Conservation (phyloP, 1,284 basidiomycete species). For the Cutaneotrichosporon curvatum region DNA sequence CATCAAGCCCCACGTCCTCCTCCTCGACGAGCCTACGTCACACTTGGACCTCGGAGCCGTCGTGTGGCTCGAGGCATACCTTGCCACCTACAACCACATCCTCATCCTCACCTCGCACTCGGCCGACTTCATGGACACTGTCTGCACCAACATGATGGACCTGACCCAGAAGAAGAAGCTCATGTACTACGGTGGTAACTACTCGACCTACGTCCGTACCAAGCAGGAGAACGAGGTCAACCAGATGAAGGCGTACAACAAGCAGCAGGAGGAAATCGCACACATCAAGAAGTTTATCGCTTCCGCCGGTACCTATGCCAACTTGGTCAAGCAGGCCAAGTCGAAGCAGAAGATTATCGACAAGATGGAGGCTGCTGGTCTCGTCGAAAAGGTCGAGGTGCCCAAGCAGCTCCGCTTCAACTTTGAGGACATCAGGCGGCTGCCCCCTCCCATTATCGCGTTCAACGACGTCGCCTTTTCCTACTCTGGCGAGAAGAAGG, state of each 20-base stretch:
- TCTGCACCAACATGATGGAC: conserved; percentile 98
- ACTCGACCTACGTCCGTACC: conserved; percentile 91
- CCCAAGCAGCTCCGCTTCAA: conserved; percentile 77
- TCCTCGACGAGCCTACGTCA: conserved; percentile 68
- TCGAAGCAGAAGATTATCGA: conserved; percentile 99
- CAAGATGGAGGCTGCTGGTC: conserved; percentile 99
- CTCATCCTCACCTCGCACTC: conserved; percentile 78
- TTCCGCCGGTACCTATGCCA: conserved; percentile 97
- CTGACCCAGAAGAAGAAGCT: conserved; percentile 59
- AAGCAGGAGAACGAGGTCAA: conserved; percentile 97
- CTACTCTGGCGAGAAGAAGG: conserved; percentile 79
- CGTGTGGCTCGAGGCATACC: conserved; percentile 97
- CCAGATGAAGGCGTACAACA: conserved; percentile 97
- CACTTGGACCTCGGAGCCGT: conserved; percentile 89
- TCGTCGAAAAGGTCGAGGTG: conserved; percentile 81
- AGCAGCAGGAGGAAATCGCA: conserved; percentile 96
- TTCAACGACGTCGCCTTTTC: conserved; percentile 92
- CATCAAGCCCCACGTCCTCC: conserved; percentile 87
- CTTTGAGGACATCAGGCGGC: conserved; percentile 89
- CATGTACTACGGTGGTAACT: conserved; percentile 93
- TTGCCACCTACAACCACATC: conserved; percentile 97
- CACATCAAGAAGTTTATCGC: conserved; percentile 98
- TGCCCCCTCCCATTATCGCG: conserved; percentile 95
- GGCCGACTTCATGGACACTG: conserved; percentile 95
- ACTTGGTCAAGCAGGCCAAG: conserved; percentile 96